phyloP scores from a whole-genome alignment of 179 eudicot species.

The Vitellaria paradoxa region DNA sequence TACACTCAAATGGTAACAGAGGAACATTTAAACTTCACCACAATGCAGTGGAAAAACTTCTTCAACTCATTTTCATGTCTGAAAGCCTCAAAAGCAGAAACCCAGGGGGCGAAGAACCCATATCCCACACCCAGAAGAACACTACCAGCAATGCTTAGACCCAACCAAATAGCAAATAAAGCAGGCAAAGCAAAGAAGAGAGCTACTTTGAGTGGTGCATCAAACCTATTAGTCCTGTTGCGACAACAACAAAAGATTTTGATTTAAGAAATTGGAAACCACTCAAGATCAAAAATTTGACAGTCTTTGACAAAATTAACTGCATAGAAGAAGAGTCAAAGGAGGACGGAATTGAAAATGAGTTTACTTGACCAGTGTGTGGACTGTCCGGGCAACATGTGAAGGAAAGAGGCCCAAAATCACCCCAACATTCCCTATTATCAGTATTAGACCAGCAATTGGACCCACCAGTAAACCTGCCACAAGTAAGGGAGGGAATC shows the following conservation, averaged over 20 bases:
- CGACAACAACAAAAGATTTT: background rate
- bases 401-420: conserved; percentile 79
- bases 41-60: conserved; percentile 71
- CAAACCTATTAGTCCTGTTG: conserved; percentile 65
- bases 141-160: conserved; percentile 77
- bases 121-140: conserved; percentile 82
- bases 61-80: conserved; percentile 59
- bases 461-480: conserved; percentile 90
- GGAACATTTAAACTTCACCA: conserved; percentile 39
- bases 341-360: background rate
- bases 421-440: conserved; percentile 73
- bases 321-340: background rate
- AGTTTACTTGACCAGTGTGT: conserved; percentile 74
- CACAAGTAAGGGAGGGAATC: background rate
- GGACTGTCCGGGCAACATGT: conserved; percentile 78
- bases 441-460: conserved; percentile 69
- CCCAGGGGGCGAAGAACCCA: conserved; percentile 93
- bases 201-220: conserved; percentile 75
- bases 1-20: background rate
- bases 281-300: background rate
- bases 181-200: conserved; percentile 74
- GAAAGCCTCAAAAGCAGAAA: conserved; percentile 90
- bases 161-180: conserved; percentile 78
- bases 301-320: background rate
- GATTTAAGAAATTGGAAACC: background rate